Evolutionary conservation across 768 basidiomycete genomes (phyloP).

Genomic region (Russula ochroleuca): DNA sequence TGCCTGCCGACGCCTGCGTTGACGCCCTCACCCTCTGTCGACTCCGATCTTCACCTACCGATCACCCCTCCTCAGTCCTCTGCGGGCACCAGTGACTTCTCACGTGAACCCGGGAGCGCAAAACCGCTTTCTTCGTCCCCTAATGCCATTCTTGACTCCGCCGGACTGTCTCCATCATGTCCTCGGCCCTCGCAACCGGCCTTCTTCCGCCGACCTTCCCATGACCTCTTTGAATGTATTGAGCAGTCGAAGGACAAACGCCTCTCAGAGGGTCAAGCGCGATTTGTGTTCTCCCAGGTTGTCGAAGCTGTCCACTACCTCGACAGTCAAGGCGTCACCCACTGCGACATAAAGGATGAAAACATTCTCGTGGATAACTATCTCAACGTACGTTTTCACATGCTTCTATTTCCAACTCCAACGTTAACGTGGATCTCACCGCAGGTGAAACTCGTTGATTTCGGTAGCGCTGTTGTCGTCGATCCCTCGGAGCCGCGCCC

Average conservation of each 20-base stretch:
- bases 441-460: conserved; percentile 93
- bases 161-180: conserved; percentile 15
- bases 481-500: conserved; percentile 61
- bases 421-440: conserved; percentile 14
- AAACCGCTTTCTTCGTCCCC: conserved; percentile 10
- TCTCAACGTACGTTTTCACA: conserved; percentile 50
- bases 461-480: conserved; percentile 80
- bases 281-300: conserved; percentile 82
- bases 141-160: conserved; percentile 3
- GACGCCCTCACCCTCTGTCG: conserved; percentile 26
- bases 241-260: conserved; percentile 80
- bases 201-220: conserved; percentile 69
- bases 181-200: conserved; percentile 29
- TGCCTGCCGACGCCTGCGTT: conserved; percentile 26
- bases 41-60: conserved; percentile 20
- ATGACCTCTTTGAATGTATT: conserved; percentile 94
- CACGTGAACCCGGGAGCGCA: conserved; percentile 5
- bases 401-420: conserved; percentile 19
- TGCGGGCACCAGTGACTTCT: conserved; percentile 7
- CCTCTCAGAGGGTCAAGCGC: conserved; percentile 72
- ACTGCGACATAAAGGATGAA: conserved; percentile 97
- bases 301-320: conserved; percentile 82
- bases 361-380: conserved; percentile 78
- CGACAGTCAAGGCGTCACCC: conserved; percentile 77
- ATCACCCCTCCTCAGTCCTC: conserved; percentile 24